Evolutionary conservation across 2,329 filamentous ascomycete genomes (phyloP).

Genomic region (Microdochium bolleyi): DNA sequence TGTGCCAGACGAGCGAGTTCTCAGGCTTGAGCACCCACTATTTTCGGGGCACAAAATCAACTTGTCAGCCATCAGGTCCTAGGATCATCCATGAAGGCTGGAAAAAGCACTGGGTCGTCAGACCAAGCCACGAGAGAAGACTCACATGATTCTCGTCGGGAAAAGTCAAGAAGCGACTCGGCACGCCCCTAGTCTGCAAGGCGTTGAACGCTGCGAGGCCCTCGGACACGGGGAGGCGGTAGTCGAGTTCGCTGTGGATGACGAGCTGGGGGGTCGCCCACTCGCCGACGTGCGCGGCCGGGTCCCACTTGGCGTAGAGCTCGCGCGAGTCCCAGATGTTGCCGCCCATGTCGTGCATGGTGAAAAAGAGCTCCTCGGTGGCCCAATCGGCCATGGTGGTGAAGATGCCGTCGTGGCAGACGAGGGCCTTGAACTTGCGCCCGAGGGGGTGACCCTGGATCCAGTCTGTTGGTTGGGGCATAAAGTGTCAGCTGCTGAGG

Average conservation of each 20-base stretch:
- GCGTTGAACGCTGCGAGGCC: conserved; percentile 82
- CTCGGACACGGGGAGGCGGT: conserved; percentile 77
- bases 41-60: not conserved
- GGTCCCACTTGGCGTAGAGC: conserved; percentile 64
- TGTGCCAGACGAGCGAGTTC: conserved; percentile 86
- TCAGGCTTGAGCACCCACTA: conserved; percentile 85
- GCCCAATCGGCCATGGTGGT: conserved; percentile 58
- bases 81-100: conserved; percentile 10
- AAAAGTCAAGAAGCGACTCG: conserved; percentile 73
- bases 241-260: conserved; percentile 87
- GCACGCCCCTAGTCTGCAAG: conserved; percentile 65
- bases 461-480: conserved; percentile 53
- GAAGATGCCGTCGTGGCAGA: conserved; percentile 84
- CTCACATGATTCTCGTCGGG: conserved; percentile 61
- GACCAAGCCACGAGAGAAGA: conserved; percentile 20
- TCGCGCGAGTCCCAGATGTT: conserved; percentile 53
- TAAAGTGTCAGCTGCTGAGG: too few relatives aligned
- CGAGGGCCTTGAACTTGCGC: conserved; percentile 77
- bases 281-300: conserved; percentile 51
- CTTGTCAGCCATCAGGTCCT: not conserved
- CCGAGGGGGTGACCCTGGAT: conserved; percentile 82
- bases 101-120: too few relatives aligned
- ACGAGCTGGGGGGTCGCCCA: conserved; percentile 83
- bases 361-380: conserved; percentile 64
- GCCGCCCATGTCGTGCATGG: conserved; percentile 59